Conservation (phyloP, 164 flowering plant species). For the Dillenia suffruticosa region DNA sequence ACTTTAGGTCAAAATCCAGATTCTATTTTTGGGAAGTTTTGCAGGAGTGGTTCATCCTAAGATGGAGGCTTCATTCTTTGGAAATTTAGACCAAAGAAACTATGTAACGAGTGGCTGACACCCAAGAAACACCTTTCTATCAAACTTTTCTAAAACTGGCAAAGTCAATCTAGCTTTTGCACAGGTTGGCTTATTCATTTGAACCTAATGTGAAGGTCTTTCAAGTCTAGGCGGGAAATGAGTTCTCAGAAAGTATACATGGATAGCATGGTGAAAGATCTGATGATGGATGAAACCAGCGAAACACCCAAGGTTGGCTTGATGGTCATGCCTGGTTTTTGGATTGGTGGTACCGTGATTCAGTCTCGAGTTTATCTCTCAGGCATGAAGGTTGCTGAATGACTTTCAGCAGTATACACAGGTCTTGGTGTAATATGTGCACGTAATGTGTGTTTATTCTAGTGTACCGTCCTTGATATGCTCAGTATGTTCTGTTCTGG, state of each 20-base stretch:
- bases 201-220: conserved; percentile 73
- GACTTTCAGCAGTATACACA: conserved; percentile 7
- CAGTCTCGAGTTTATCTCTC: conserved; percentile 82
- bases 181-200: conserved; percentile 73
- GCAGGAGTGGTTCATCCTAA: conserved; percentile 82
- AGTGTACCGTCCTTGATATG: too few relatives aligned
- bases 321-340: conserved; percentile 96
- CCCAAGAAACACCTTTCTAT: conserved; percentile 92
- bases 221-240: conserved; percentile 73
- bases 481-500: too few relatives aligned
- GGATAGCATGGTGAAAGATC: conserved; percentile 81
- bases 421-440: background rate
- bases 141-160: conserved; percentile 86
- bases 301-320: conserved; percentile 69
- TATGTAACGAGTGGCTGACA: conserved; percentile 80
- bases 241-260: conserved; percentile 87
- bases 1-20: conserved; percentile 73
- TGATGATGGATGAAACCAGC: conserved; percentile 44
- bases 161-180: conserved; percentile 86
- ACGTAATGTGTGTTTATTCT: conserved; percentile 12
- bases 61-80: conserved; percentile 95
- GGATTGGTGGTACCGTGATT: conserved; percentile 65
- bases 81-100: conserved; percentile 84
- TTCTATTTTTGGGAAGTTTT: conserved; percentile 75
- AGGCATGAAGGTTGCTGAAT: conserved; percentile 64